phyloP scores from a whole-genome alignment of 257 asterid genomes.

The Marsdenia floribunda region DNA sequence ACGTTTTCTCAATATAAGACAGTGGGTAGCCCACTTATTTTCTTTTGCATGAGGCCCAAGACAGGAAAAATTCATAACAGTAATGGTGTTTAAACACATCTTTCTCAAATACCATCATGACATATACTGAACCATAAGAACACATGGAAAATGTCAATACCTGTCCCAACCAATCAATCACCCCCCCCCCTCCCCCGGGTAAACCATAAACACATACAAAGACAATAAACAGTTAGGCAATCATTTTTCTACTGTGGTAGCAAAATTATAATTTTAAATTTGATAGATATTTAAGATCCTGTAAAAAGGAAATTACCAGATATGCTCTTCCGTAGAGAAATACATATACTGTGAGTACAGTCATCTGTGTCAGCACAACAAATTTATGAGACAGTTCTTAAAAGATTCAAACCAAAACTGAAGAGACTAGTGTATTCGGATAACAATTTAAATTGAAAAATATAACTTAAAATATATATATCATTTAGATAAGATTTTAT shows the following conservation, averaged over 20 bases:
- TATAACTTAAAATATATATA: too few relatives aligned
- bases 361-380: conserved; percentile 66
- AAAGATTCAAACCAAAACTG: conserved; percentile 5
- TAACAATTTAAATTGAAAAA: too few relatives aligned
- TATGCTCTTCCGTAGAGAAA: conserved; percentile 93
- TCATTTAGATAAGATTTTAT: too few relatives aligned
- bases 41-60: background rate
- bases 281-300: background rate
- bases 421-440: background rate
- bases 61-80: background rate
- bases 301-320: conserved; percentile 52
- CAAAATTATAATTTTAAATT: background rate
- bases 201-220: background rate
- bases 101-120: background rate
- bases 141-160: background rate
- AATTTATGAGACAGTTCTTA: conserved; percentile 18
- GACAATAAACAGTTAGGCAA: background rate
- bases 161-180: background rate
- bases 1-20: background rate
- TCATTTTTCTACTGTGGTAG: background rate
- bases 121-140: background rate
- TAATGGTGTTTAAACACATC: background rate
- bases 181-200: background rate
- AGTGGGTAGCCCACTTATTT: background rate
- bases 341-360: conserved; percentile 86